Base-by-base conservation (phyloP, 257 asterid genomes). In the Penstemon newberryi region DNA sequence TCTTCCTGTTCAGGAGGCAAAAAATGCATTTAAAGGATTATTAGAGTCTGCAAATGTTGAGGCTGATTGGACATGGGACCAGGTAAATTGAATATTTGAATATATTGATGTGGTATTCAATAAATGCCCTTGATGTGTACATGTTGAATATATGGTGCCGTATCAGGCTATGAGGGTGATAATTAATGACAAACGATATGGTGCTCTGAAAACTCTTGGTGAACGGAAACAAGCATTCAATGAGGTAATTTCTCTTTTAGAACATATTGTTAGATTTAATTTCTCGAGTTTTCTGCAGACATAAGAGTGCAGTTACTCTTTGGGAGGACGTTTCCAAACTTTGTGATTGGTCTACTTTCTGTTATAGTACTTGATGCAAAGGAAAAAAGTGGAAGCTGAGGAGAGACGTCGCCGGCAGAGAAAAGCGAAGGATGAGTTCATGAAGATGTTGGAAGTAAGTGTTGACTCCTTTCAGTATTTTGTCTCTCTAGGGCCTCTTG, bases 41-140 rank as follows among this genome's bases (percentile, higher is more conserved):
- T 70, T 93, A 53, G 99, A 90, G 80, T 89, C 89, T 70, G 90
- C 92, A 60, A 90, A 88, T 80, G 99, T 93, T 49, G 89, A 78
- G 82, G 90, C 90, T 57, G 97, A 93, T 82, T 93, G 95, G 96
- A 77, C 71, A 63, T 93, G 99, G 99, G 99, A 93, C 85, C 99
- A 93, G 97, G 99, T 90, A 75, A 75, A 66, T 50, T 56, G 39
- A 66, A 63, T 65, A 8, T 52, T 50, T 56, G 42, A 66, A 63
- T 65, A 8, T 52, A 36, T 12, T 44, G 56, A 43, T 42, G 33
- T 57, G 40, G 42, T 69, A 50, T 70, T 73, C 65, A 1, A 9
- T 69, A 45, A 46, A 49, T 76, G 19, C 46, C 59, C 42, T 74
- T 72, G 63, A 55, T 15, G 66, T 63, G 42, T 53, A 63, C 38